Evolutionary conservation across 352 stramenopile species (phyloP).

Genomic region (Pythium aquatile): DNA sequence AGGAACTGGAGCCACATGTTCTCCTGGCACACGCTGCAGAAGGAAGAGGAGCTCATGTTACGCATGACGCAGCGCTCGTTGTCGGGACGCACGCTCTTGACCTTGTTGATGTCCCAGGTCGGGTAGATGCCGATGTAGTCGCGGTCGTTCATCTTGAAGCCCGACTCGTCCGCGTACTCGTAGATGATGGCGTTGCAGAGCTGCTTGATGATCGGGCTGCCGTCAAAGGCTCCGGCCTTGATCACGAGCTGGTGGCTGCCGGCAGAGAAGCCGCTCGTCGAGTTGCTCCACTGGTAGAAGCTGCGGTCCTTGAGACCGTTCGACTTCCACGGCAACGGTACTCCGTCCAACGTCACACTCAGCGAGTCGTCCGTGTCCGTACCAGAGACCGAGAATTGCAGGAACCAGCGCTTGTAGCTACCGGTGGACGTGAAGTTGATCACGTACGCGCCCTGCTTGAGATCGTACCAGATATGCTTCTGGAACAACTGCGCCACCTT

Average conservation of each 20-base stretch:
- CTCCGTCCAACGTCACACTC: slow-evolving; percentile 28
- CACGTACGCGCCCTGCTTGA: slow-evolving; percentile 31
- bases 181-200: slow-evolving; percentile 36
- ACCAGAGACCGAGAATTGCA: slow-evolving; percentile 30
- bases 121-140: slow-evolving; percentile 35
- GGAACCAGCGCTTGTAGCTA: slow-evolving; percentile 31
- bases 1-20: slow-evolving; percentile 42
- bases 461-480: slow-evolving; percentile 39
- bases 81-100: slow-evolving; percentile 32
- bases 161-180: slow-evolving; percentile 30
- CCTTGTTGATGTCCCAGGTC: slow-evolving; percentile 33
- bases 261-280: slow-evolving; percentile 21
- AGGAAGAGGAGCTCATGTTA: slow-evolving; percentile 37
- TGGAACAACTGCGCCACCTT: slow-evolving; percentile 31
- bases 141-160: slow-evolving; percentile 26
- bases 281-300: slow-evolving; percentile 32
- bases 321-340: slow-evolving; percentile 26
- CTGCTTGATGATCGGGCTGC: slow-evolving; percentile 33
- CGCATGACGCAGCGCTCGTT: slow-evolving; percentile 44
- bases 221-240: slow-evolving; percentile 23
- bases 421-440: slow-evolving; percentile 36
- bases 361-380: slow-evolving; percentile 33
- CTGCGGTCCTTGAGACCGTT: slow-evolving; percentile 32
- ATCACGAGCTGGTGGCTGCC: slow-evolving; percentile 32
- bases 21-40: slow-evolving; percentile 40